Evolutionary conservation across 1,284 basidiomycete genomes (phyloP), one percentile per base, ranked within the genome.

Genomic region (Ustilago trichophora): DNA sequence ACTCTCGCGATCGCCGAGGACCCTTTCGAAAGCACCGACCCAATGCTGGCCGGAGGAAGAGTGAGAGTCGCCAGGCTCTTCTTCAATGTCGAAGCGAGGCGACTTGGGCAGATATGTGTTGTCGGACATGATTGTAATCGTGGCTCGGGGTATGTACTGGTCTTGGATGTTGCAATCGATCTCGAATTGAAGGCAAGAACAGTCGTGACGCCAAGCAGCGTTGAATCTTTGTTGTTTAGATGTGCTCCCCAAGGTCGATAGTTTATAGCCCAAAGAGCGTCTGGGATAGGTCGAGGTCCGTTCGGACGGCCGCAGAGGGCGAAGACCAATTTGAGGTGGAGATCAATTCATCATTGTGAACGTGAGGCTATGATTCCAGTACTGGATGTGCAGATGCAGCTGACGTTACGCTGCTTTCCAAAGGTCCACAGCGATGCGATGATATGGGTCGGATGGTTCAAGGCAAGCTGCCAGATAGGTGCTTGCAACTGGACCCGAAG

Each of bases 21-120:
- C 76, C 18, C 76, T 42, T 33, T 78, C 76, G 35, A 78, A 78
- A 2, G 76, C 75, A 13, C 76, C 76, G 22, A 78, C 70, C 76
- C 76, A 78, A 1, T 31, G 57, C 24, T 62, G 48, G 10, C 41
- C 42, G 1, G 42, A 50, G 18, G 50, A 49, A 11, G 53, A 47
- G 22, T 45, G 51, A 4, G 38, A 60, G 49, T 71, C 63, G 49
- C 68, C 68, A 1, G 68, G 68, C 58, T 71, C 68, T 19, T 71
- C 68, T 7, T 67, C 68, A n/a, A 71, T 31, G 43, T 59, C 63
- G 58, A 71, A 71, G 27, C 58, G 62, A 51, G 67, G 67, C 40
- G 67, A 65, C 21, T 41, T 53, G 31, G 34, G 24, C 11, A 33
- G 26, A 21, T 45, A 58, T 5, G 45, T 36, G 41, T 32, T 47